phyloP scores from a whole-genome alignment of 2,329 filamentous ascomycete species.

The Talaromyces albobiverticillius region DNA sequence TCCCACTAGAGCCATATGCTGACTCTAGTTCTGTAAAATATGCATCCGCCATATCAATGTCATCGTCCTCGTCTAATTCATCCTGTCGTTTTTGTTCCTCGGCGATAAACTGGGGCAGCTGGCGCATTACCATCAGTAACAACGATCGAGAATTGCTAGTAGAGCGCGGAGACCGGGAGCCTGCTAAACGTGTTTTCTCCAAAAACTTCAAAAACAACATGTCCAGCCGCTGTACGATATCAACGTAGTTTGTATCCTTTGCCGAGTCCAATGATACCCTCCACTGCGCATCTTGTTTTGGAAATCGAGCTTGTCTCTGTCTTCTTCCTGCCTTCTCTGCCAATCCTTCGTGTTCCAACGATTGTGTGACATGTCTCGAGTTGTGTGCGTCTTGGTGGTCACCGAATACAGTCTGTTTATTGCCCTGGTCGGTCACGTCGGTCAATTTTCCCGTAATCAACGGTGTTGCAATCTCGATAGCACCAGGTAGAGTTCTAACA shows the following conservation, averaged over 20 bases:
- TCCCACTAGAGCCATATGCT: conserved; percentile 32
- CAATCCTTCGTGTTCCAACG: not conserved
- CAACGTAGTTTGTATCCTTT: conserved; percentile 30
- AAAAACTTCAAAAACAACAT: conserved; percentile 36
- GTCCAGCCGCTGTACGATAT: conserved; percentile 35
- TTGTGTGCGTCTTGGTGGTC: not conserved
- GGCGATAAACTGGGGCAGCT: conserved; percentile 37
- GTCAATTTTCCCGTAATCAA: conserved; percentile 36
- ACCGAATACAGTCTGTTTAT: conserved; percentile 19
- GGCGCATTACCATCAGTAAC: conserved; percentile 34
- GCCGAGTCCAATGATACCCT: conserved; percentile 32
- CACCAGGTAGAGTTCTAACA: conserved; percentile 34
- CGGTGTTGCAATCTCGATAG: conserved; percentile 42
- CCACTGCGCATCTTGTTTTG: conserved; percentile 32
- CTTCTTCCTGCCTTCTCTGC: conserved; percentile 19
- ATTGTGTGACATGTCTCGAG: not conserved
- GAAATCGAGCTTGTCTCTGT: conserved; percentile 25
- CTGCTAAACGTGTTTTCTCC: conserved; percentile 26
- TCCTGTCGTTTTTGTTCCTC: conserved; percentile 35
- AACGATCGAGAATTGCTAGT: conserved; percentile 32
- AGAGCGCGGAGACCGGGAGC: conserved; percentile 1
- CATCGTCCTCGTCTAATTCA: conserved; percentile 28
- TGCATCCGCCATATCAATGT: conserved; percentile 39
- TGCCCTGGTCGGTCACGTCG: conserved; percentile 6
- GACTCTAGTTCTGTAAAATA: conserved; percentile 42